Percentiles rank a stretch among this genome's conserved stretches.
Conservation (phyloP, 225 moss, liverwort and hornwort genomes). For the Takakia lepidozioides region DNA sequence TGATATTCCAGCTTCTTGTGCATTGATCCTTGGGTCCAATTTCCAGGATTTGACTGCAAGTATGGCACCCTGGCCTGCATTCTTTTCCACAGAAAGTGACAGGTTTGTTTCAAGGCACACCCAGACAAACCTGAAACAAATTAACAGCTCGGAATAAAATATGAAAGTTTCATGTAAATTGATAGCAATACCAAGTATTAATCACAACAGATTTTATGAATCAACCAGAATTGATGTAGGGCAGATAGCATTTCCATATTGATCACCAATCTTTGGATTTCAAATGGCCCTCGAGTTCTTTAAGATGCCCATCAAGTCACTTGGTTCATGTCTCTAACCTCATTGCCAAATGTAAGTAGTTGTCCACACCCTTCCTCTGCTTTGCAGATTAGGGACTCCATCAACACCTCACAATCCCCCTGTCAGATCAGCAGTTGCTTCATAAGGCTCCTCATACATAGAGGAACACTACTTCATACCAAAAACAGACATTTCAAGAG, state of each 20-base stretch:
- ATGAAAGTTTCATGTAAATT: too few relatives aligned
- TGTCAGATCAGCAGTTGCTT: too few relatives aligned
- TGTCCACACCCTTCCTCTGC: constrained; percentile 64
- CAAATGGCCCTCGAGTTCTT: too few relatives aligned
- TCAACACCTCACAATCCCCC: constrained; percentile 58
- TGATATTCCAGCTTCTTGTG: constrained; percentile 25
- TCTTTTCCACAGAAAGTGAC: constrained; percentile 11
- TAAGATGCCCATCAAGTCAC: too few relatives aligned
- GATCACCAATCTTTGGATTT: too few relatives aligned
- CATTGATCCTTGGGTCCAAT: constrained; percentile 16
- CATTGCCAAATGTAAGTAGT: constrained; percentile 64
- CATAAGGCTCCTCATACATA: too few relatives aligned
- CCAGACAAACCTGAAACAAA: neutral
- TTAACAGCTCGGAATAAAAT: too few relatives aligned
- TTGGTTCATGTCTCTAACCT: constrained; percentile 37
- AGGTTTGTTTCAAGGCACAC: neutral
- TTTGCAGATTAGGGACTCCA: constrained; percentile 83
- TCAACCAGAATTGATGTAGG: too few relatives aligned
- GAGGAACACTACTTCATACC: too few relatives aligned
- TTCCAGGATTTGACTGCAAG: constrained; percentile 54
- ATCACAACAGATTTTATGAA: too few relatives aligned
- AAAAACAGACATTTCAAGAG: neutral
- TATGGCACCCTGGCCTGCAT: constrained; percentile 60
- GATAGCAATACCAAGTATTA: too few relatives aligned
- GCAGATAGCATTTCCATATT: too few relatives aligned